Percentiles rank a stretch among this genome's conserved stretches.
Evolutionary conservation across 2,329 filamentous ascomycete species (phyloP).

Genomic region (Claviceps lovelessii): DNA sequence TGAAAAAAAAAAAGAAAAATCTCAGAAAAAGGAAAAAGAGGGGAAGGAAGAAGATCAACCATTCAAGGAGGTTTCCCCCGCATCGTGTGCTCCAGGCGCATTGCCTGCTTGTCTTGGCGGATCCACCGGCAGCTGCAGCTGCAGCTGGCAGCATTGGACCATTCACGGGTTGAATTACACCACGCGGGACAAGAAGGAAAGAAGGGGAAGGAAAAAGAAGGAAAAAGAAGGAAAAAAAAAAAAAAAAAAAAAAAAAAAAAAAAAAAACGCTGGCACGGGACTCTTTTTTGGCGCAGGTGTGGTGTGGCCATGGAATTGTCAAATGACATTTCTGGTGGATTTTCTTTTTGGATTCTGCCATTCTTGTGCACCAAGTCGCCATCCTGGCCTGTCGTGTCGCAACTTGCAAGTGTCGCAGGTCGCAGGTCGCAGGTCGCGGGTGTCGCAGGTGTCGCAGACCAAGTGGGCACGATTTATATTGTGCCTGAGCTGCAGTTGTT

Average conservation of each 20-base stretch:
- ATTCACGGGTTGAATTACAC: background rate
- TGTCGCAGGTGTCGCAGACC: background rate
- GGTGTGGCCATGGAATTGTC: background rate
- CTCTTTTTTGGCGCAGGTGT: too few relatives aligned
- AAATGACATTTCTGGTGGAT: too few relatives aligned
- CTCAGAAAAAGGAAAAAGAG: background rate
- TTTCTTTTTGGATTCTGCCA: background rate
- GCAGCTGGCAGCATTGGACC: background rate
- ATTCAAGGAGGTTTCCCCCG: constrained; percentile 1
- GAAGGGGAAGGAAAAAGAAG: too few relatives aligned
- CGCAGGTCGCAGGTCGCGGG: background rate
- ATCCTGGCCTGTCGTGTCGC: constrained; percentile 1
- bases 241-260: too few relatives aligned
- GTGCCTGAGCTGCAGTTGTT: background rate
- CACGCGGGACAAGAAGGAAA: background rate
- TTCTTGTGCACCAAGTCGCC: background rate
- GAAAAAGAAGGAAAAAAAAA: too few relatives aligned
- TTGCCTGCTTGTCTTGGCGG: constrained; percentile 1
- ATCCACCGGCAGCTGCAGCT: background rate
- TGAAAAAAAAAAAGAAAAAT: background rate
- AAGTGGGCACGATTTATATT: background rate
- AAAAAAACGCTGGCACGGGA: background rate
- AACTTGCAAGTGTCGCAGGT: background rate
- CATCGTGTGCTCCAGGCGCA: constrained; percentile 3
- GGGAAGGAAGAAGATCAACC: background rate